Evolutionary conservation across 2,329 filamentous ascomycete genomes (phyloP).

Genomic region (Neofusicoccum cordaticola): DNA sequence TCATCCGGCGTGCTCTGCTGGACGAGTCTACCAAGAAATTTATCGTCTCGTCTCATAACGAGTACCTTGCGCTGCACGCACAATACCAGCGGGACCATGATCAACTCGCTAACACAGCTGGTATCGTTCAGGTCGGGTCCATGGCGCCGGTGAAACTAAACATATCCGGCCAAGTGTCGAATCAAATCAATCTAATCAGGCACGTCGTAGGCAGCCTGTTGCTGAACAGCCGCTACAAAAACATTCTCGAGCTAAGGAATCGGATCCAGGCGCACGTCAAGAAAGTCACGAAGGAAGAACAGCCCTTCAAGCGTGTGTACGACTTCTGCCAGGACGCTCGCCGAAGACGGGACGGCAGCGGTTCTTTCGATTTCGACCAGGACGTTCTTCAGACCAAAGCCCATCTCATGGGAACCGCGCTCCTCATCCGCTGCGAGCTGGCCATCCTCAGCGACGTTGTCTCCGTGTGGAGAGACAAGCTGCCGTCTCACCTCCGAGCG

Average conservation of each 20-base stretch:
- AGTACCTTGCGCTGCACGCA: conserved; percentile 29
- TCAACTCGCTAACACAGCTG: conserved; percentile 18
- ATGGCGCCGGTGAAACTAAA: background rate
- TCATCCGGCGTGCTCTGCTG: conserved; percentile 58
- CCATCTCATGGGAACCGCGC: conserved; percentile 41
- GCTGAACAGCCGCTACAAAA: conserved; percentile 17
- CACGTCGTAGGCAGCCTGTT: background rate
- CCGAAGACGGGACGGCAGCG: conserved; percentile 25
- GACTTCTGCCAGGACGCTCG: conserved; percentile 45
- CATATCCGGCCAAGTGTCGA: background rate
- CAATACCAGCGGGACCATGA: conserved; percentile 10
- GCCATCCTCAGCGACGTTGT: conserved; percentile 47
- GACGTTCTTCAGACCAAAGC: conserved; percentile 29
- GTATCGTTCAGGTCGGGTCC: background rate
- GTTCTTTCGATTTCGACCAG: conserved; percentile 30
- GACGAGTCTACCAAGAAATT: conserved; percentile 66
- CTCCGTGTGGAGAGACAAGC: conserved; percentile 20
- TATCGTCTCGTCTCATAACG: conserved; percentile 51
- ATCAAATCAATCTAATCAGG: background rate
- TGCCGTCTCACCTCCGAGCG: background rate
- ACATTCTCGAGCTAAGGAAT: conserved; percentile 18
- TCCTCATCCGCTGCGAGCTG: conserved; percentile 52
- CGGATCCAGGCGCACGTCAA: conserved; percentile 25
- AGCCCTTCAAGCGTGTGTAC: conserved; percentile 50
- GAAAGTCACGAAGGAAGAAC: conserved; percentile 45